phyloP scores from a whole-genome alignment of 345 rosid species.

The Streptanthus diversifolius region DNA sequence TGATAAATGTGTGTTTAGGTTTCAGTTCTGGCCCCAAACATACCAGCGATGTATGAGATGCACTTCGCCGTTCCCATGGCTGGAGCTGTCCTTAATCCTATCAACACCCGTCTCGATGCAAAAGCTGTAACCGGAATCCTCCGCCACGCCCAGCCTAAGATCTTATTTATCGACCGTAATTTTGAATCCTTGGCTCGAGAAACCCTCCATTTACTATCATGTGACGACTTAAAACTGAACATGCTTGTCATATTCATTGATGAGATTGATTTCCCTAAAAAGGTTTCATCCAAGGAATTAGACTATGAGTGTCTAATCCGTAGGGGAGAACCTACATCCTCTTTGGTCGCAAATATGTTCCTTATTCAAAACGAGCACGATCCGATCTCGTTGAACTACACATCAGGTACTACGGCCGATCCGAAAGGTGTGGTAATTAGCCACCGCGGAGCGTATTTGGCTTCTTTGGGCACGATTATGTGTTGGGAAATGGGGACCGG shows the following conservation, averaged over 20 bases:
- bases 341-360: slow-evolving; percentile 20
- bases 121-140: slow-evolving; percentile 49
- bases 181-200: slow-evolving; percentile 40
- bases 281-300: not conserved
- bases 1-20: slow-evolving; percentile 39
- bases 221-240: slow-evolving; percentile 32
- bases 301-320: slow-evolving; percentile 52
- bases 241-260: slow-evolving; percentile 23
- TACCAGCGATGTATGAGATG: slow-evolving; percentile 84
- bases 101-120: slow-evolving; percentile 71
- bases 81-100: slow-evolving; percentile 69
- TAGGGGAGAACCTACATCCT: slow-evolving; percentile 32
- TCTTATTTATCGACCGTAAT: slow-evolving; percentile 52
- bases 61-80: slow-evolving; percentile 91
- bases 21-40: slow-evolving; percentile 70
- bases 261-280: not conserved
- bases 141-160: slow-evolving; percentile 53
- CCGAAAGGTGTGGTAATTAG: slow-evolving; percentile 82
- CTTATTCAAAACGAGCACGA: slow-evolving; percentile 48
- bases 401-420: slow-evolving; percentile 71
- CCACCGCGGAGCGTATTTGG: slow-evolving; percentile 75
- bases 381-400: slow-evolving; percentile 65
- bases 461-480: slow-evolving; percentile 45
- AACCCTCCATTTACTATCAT: slow-evolving; percentile 45
- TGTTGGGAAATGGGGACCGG: slow-evolving; percentile 43